Percentiles rank a stretch among this genome's conserved stretches.
phyloP scores from a whole-genome alignment of 768 basidiomycete genomes.

The Termitomyces titanicus region DNA sequence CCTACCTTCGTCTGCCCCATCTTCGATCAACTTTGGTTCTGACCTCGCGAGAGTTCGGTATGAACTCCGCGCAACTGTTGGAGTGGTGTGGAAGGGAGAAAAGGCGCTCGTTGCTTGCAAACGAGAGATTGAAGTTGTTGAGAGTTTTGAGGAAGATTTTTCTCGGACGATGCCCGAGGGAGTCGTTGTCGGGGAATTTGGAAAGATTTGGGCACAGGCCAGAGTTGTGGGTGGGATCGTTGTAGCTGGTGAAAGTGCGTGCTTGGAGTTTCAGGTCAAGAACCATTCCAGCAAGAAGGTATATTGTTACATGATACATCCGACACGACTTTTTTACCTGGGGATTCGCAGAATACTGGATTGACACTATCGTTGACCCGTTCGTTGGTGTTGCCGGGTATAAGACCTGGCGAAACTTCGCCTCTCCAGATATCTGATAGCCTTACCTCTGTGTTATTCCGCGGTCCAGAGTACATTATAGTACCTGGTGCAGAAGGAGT shows the following conservation, averaged over 20 bases:
- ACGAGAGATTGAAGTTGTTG: conserved; percentile 62
- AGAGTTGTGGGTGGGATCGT: conserved; percentile 58
- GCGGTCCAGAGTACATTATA: conserved; percentile 71
- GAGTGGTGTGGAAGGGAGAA: conserved; percentile 75
- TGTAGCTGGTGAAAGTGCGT: conserved; percentile 66
- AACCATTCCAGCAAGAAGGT: conserved; percentile 84
- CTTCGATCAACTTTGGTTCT: conserved; percentile 67
- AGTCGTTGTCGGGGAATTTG: conserved; percentile 69
- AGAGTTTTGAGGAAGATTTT: conserved; percentile 40
- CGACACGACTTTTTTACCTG: background rate
- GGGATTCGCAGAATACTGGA: conserved; percentile 56
- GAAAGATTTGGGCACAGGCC: conserved; percentile 77
- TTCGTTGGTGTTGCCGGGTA: conserved; percentile 51
- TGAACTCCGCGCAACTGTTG: conserved; percentile 68
- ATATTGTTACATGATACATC: conserved; percentile 2
- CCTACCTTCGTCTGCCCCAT: conserved; percentile 61
- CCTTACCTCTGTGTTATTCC: conserved; percentile 64
- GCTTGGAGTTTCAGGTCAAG: conserved; percentile 75
- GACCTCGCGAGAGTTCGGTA: conserved; percentile 69
- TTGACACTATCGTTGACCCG: conserved; percentile 59
- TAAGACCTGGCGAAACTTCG: conserved; percentile 35
- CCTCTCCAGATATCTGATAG: conserved; percentile 66
- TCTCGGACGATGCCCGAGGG: conserved; percentile 46
- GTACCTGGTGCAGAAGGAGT: conserved; percentile 74
- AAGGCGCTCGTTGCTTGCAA: conserved; percentile 62